A percentile compares a stretch with the other conserved stretches of the same genome.
Conservation (phyloP, 805 yeast genomes). For the Tetrapisispora fleetii region DNA sequence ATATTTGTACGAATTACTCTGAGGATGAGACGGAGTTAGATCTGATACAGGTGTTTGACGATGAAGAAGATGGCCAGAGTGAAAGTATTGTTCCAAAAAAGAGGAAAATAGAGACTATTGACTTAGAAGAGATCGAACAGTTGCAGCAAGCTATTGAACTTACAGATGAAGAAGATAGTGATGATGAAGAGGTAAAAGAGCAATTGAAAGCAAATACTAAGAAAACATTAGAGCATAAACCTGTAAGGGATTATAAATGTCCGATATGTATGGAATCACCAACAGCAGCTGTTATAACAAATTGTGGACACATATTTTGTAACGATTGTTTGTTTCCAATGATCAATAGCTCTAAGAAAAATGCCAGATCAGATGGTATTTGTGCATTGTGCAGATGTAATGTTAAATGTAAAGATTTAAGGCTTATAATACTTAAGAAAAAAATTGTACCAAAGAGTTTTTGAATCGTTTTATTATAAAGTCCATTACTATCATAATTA, state of each 20-base stretch:
- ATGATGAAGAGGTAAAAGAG: constrained; percentile 1
- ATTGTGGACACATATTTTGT: constrained; percentile 53
- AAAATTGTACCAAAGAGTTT: constrained; percentile 10
- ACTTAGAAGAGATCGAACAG: constrained; percentile 18
- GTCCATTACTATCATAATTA: background rate
- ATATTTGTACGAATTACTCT: background rate
- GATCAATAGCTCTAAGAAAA: constrained; percentile 37
- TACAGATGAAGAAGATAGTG: constrained; percentile 29
- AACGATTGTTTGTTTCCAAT: constrained; percentile 42
- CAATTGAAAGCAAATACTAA: constrained; percentile 8
- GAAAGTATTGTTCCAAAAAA: background rate
- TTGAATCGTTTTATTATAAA: background rate
- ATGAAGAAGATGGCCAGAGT: background rate
- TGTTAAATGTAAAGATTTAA: constrained; percentile 26
- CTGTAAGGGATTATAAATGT: constrained; percentile 34
- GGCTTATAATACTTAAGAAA: constrained; percentile 28
- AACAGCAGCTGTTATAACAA: constrained; percentile 37
- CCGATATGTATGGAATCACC: constrained; percentile 51
- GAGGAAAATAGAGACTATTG: constrained; percentile 1
- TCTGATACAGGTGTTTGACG: constrained; percentile 1
- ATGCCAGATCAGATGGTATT: constrained; percentile 26
- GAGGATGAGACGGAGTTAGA: background rate
- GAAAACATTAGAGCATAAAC: constrained; percentile 18
- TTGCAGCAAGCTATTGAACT: constrained; percentile 32
- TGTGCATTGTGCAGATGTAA: constrained; percentile 37